Percentiles rank a stretch among this genome's conserved stretches.
Conservation (phyloP, 78 protist genomes). For the Dictyostelium brefeldianum region DNA sequence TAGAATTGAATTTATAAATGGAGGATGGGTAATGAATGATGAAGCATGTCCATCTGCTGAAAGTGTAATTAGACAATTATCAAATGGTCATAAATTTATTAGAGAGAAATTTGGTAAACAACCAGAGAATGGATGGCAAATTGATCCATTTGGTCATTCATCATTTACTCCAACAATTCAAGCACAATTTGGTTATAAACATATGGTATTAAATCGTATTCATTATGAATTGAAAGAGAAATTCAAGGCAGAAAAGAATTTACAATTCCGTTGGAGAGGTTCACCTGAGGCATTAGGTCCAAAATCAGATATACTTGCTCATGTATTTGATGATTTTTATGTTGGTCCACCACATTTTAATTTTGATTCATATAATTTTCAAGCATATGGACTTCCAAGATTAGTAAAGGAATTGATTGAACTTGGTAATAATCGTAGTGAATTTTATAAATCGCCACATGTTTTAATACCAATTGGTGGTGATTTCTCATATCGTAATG, state of each 20-base stretch:
- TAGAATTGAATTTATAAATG: conserved; percentile 48
- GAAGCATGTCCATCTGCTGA: conserved; percentile 42
- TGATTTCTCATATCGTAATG: conserved; percentile 21
- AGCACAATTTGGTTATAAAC: conserved; percentile 49
- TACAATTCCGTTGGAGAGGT: conserved; percentile 53
- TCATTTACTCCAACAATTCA: conserved; percentile 36
- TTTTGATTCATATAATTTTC: conserved; percentile 24
- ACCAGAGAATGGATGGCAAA: conserved; percentile 67
- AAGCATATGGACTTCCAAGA: not conserved
- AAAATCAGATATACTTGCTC: conserved; percentile 49
- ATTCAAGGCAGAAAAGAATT: conserved; percentile 1
- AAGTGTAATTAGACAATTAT: conserved; percentile 34
- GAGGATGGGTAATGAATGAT: conserved; percentile 54
- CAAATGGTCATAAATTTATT: conserved; percentile 49
- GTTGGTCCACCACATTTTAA: conserved; percentile 12
- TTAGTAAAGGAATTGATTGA: not conserved
- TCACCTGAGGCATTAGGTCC: conserved; percentile 6
- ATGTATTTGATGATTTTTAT: conserved; percentile 65
- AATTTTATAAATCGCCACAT: conserved; percentile 26
- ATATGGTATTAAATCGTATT: conserved; percentile 40
- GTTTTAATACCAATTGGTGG: conserved; percentile 40
- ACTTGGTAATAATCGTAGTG: not conserved
- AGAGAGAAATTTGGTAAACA: conserved; percentile 38
- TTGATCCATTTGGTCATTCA: conserved; percentile 73
- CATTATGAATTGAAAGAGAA: conserved; percentile 10